Evolutionary conservation across 2,329 filamentous ascomycete genomes (phyloP).

Genomic region (Colletotrichum lupini): DNA sequence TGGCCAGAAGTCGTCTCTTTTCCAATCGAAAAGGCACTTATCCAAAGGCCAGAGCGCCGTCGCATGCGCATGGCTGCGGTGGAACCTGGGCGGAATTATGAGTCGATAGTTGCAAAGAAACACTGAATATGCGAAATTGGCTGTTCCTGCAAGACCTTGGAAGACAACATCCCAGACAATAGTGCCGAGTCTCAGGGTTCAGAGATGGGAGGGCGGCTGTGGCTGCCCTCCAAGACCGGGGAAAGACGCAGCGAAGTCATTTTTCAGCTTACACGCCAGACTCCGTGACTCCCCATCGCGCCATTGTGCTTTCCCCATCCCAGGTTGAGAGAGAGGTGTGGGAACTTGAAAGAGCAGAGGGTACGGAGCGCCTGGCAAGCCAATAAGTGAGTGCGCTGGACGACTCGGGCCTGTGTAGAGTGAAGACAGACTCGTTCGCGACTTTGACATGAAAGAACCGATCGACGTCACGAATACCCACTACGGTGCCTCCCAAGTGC

Average conservation of each 20-base stretch:
- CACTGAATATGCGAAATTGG: constrained; percentile 1
- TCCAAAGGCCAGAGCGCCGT: not conserved
- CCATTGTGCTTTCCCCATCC: constrained; percentile 10
- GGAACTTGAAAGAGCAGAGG: not conserved
- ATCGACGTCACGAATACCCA: constrained; percentile 34
- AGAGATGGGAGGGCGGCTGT: constrained; percentile 22
- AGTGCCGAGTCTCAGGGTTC: not conserved
- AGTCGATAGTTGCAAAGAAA: not conserved
- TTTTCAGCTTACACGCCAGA: constrained; percentile 7
- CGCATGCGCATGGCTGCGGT: not conserved
- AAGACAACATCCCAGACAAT: constrained; percentile 1
- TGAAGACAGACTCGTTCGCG: constrained; percentile 8
- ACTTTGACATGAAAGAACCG: constrained; percentile 26
- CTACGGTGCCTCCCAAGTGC: constrained; percentile 8
- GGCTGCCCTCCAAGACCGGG: constrained; percentile 8
- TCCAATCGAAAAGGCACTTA: not conserved
- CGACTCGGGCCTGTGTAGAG: not conserved
- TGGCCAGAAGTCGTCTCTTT: not conserved
- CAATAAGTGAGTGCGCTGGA: not conserved
- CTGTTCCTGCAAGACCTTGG: constrained; percentile 4
- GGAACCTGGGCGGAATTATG: not conserved
- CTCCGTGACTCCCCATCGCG: not conserved
- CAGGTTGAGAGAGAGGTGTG: not conserved
- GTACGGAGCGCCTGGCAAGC: not conserved
- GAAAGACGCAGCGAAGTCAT: not conserved